phyloP scores from a whole-genome alignment of 139 green algal species.

The Chlorella ohadii region DNA sequence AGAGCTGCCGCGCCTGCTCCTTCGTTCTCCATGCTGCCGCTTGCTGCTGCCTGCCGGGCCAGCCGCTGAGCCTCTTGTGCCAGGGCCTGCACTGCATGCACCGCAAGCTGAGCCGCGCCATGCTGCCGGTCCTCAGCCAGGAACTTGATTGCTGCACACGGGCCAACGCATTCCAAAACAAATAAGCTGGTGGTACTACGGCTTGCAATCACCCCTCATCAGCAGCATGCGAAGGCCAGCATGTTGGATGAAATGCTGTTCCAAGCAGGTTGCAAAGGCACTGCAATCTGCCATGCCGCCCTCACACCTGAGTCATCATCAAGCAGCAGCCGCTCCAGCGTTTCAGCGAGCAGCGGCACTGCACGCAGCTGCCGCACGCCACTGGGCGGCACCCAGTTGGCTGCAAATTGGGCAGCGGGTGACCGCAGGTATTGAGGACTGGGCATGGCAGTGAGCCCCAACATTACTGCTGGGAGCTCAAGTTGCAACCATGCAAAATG shows the following conservation, averaged over 20 bases:
- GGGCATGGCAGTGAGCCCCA: too few species aligned
- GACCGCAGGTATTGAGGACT: too few species aligned
- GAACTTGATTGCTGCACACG: constrained; percentile 3
- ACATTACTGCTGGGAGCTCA: too few species aligned
- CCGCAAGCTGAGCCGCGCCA: constrained; percentile 52
- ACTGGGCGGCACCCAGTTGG: constrained; percentile 20
- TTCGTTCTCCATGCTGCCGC: background rate
- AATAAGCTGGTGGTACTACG: too few species aligned
- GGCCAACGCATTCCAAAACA: too few species aligned
- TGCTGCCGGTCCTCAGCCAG: constrained; percentile 42
- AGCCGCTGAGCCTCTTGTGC: background rate
- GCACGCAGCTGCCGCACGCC: background rate
- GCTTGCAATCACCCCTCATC: too few species aligned
- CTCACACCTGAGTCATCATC: background rate
- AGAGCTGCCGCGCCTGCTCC: background rate
- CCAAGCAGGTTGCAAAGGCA: too few species aligned
- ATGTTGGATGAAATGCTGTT: too few species aligned
- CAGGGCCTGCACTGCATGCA: constrained; percentile 1
- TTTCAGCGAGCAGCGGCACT: constrained; percentile 33
- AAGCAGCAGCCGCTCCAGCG: constrained; percentile 2
- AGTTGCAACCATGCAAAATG: too few species aligned
- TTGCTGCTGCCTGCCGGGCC: background rate
- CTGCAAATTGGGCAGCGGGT: background rate
- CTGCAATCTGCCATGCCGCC: too few species aligned
- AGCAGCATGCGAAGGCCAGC: too few species aligned